phyloP scores from a whole-genome alignment of 2,329 filamentous ascomycete species.

The Fusarium marasasianum region DNA sequence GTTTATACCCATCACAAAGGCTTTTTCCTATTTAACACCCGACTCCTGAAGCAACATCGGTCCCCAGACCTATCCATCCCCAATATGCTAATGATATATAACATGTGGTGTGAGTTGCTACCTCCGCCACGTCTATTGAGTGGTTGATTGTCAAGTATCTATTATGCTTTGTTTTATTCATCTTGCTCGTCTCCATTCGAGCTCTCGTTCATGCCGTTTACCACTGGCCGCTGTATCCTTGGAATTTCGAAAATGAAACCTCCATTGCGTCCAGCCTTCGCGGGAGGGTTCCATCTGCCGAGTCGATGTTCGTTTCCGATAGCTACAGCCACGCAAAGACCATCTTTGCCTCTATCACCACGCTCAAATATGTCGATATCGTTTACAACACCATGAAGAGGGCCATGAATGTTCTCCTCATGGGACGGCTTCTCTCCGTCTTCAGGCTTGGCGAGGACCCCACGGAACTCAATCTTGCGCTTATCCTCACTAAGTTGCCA shows the following conservation, averaged over 20 bases:
- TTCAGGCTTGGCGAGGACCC: slow-evolving; percentile 64
- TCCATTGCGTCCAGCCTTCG: slow-evolving; percentile 74
- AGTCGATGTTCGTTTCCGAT: slow-evolving; percentile 87
- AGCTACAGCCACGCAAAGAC: slow-evolving; percentile 85
- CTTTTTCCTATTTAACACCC: slow-evolving; percentile 15
- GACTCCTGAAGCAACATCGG: slow-evolving; percentile 15
- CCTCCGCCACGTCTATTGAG: slow-evolving; percentile 39
- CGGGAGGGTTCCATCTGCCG: slow-evolving; percentile 78
- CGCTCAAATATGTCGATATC: slow-evolving; percentile 88
- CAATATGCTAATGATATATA: slow-evolving; percentile 23
- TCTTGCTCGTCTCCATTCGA: slow-evolving; percentile 34
- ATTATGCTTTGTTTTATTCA: slow-evolving; percentile 40
- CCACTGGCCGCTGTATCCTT: slow-evolving; percentile 48
- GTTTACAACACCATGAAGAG: slow-evolving; percentile 82
- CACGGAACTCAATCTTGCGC: slow-evolving; percentile 76
- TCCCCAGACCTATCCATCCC: slow-evolving; percentile 2
- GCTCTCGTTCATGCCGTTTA: slow-evolving; percentile 48
- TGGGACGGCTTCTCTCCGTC: slow-evolving; percentile 32
- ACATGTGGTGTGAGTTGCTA: slow-evolving; percentile 19
- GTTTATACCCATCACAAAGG: slow-evolving; percentile 26
- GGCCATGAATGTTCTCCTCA: slow-evolving; percentile 45
- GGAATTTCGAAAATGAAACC: slow-evolving; percentile 89
- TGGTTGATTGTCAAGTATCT: slow-evolving; percentile 30
- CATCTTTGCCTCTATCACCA: slow-evolving; percentile 78
- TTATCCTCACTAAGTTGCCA: slow-evolving; percentile 90